Percentiles rank a stretch among this genome's conserved stretches.
Evolutionary conservation across 148 eudicot genomes (phyloP).

Genomic region (Gaultheria prostrata): DNA sequence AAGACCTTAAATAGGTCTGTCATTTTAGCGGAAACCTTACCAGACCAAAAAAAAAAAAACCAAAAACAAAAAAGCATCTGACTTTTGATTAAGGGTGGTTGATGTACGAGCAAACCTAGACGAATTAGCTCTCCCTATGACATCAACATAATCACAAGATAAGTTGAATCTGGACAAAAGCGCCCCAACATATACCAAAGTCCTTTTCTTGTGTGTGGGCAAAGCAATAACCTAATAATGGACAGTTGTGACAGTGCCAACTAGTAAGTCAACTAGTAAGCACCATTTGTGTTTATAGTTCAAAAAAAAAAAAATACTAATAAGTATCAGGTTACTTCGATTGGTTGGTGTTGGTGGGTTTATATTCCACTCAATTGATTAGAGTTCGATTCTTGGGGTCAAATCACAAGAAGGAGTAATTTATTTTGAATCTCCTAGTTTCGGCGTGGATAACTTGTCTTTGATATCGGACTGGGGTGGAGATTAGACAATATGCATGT

Average conservation of each 20-base stretch:
- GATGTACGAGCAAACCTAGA: background rate
- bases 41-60: too few species aligned
- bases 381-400: too few species aligned
- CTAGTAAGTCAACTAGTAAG: background rate
- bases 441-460: too few species aligned
- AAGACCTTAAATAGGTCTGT: background rate
- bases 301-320: too few species aligned
- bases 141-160: background rate
- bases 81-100: background rate
- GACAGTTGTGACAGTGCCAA: background rate
- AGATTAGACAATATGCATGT: too few species aligned
- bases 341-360: too few species aligned
- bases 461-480: too few species aligned
- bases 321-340: too few species aligned
- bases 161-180: background rate
- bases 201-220: background rate
- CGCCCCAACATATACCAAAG: background rate
- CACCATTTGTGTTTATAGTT: too few species aligned
- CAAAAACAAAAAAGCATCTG: background rate
- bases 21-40: background rate
- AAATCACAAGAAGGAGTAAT: too few species aligned
- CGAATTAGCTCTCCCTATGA: background rate
- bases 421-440: too few species aligned
- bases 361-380: too few species aligned
- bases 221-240: background rate